Evolutionary conservation across 2,329 filamentous ascomycete genomes (phyloP).

Genomic region (Neospermospora avenae): DNA sequence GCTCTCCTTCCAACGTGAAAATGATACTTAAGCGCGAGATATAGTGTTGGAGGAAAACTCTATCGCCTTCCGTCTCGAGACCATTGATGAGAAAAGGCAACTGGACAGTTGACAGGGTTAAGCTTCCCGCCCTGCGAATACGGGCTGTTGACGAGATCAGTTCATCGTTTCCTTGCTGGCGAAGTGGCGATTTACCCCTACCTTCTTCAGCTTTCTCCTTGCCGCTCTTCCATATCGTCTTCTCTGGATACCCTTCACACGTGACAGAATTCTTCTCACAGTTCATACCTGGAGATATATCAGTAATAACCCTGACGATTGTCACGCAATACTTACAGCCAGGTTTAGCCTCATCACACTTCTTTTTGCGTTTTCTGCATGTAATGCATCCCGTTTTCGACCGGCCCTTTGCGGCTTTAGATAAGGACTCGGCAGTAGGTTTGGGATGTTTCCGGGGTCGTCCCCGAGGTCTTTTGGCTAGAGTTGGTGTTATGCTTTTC

Average conservation of each 20-base stretch:
- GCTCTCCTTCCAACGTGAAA: constrained; percentile 71
- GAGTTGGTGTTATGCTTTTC: constrained; percentile 14
- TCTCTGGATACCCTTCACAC: constrained; percentile 86
- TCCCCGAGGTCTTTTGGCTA: constrained; percentile 66
- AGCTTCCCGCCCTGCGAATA: constrained; percentile 40
- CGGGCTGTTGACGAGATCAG: constrained; percentile 43
- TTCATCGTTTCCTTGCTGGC: constrained; percentile 23
- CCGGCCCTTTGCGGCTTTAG: constrained; percentile 74
- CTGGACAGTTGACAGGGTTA: constrained; percentile 50
- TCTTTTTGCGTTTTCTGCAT: constrained; percentile 67
- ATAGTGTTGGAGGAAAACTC: constrained; percentile 80
- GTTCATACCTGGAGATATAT: constrained; percentile 61
- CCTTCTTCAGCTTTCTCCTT: constrained; percentile 70
- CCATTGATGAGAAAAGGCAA: constrained; percentile 71
- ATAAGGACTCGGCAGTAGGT: constrained; percentile 51
- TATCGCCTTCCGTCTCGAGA: constrained; percentile 76
- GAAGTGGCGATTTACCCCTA: constrained; percentile 35
- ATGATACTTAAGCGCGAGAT: constrained; percentile 75
- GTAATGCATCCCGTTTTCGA: constrained; percentile 69
- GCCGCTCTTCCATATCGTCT: constrained; percentile 83
- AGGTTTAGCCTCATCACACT: constrained; percentile 67
- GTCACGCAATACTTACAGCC: constrained; percentile 49
- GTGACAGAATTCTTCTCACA: constrained; percentile 92
- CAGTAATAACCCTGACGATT: neutral
- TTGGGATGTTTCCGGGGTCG: constrained; percentile 75